Evolutionary conservation across 345 rosid genomes (phyloP), one percentile per base, ranked within the genome.

Genomic region (Aquilaria yunnanensis): DNA sequence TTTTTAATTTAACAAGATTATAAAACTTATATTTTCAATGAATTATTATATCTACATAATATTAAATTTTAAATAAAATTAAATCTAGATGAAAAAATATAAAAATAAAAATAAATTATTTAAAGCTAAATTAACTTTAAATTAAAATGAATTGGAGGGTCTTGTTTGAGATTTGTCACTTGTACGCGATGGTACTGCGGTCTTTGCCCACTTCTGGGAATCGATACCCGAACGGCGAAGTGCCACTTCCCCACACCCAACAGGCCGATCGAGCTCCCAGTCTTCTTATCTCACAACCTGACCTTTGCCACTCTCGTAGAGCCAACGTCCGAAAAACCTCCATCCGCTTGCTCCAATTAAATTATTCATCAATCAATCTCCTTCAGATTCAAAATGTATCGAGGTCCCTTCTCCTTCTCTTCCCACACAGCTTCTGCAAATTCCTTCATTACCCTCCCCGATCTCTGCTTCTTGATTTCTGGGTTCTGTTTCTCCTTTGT

Each of bases 371-470:
- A 51, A 23, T 54, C 12, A 23, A 33, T 10, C 12, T 23, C 48
- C 55, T 32, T 6, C 12, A 60, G 55, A 61, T 63, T 37, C 43
- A 52, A 68, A 59, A 81, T 83, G 87, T 73, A 67, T 65, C 57
- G 75, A 81, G 85, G 90, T 79, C 75, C 61, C 47, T 4, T 51
- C 70, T 65, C 0, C 67, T 37, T 32, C 74, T n/a, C 65, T 66
- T 69, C 2, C 69, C 37, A 34, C 61, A 33, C 14, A 37, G 23
- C 23, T 23, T 23, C 23, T 23, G 23, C 23, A 23, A 23, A 23
- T 14, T 54, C 51, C 62, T 55, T 56, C 73, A 31, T 11, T 61
- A 29, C 37, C 47, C 60, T 63, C 32, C 52, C 52, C 62, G 32
- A 63, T 54, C 64, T 54, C 46, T 51, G 41, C 43, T 46, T 57